Base-by-base conservation (phyloP, 1,284 basidiomycete species). In the Vanrija pseudolonga region DNA sequence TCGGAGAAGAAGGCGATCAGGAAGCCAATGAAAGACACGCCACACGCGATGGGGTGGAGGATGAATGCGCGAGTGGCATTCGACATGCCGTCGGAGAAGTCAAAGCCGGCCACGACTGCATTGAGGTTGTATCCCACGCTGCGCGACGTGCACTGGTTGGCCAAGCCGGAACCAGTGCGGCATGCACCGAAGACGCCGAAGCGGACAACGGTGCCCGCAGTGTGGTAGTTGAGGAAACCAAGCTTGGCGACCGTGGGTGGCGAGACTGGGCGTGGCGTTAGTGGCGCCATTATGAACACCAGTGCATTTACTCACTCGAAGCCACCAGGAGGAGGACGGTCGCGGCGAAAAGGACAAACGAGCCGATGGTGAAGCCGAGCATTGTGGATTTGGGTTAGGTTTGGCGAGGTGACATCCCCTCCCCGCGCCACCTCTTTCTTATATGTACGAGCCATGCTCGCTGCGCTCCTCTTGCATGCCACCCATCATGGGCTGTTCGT, bases 21-120 rank as follows among this genome's bases (percentile, higher is more conserved):
- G 60, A 72, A 67, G 2, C 68, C 56, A 32, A 72, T 46, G 50
- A 69, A 69, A 12, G 69, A 52, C 44, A 72, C 51, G 63, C 62
- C 65, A 6, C 58, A 51, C 2, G 71, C 73, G 45, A 75, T 62
- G 17, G 72, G 72, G 54, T 73, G 69, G 2, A 75, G 58, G 53
- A 75, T 61, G 20, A 75, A 52, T 1, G 63, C 72, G 24, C 66
- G 66, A 18, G 72, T 71, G 37, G 66, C 44, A 43, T 51, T 52
- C 45, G 63, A 65, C 28, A 47, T 45, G 45, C 57, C 68, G n/a
- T 49, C 55, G 32, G 42, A 53, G 47, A 57, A 51, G 37, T 50
- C 49, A 19, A 64, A 38, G 24, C 40, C 42, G 24, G 53, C 52
- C 20, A 65, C n/a, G n/a, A n/a, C n/a, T 51, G 9, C 17, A 14